Base-by-base conservation (phyloP, 2,329 filamentous ascomycete genomes). In the Gnomoniopsis smithogilvyi region DNA sequence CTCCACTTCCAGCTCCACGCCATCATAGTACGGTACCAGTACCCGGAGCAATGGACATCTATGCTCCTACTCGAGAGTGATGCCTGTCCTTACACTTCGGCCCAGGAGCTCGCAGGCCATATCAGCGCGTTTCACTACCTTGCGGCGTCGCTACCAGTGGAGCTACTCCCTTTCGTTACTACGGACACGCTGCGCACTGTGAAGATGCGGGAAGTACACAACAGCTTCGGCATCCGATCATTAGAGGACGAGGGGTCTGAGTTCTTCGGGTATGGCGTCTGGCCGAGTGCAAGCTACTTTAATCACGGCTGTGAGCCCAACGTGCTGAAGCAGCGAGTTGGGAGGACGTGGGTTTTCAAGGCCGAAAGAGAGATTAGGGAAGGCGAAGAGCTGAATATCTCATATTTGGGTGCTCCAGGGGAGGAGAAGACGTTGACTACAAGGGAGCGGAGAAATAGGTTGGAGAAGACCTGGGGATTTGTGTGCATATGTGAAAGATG, bases 161-260 rank as follows among this genome's bases (percentile, higher is more conserved):
- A 26, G 2, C 46, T 62, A 2, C 36, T 59, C n/a, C 50, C 34
- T 4, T 21, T 60, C 21, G 36, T 43, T 2, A 60, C 21, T 11
- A 38, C 50, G 10, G 45, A 60, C 17, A 57, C 58, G 15, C 36
- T 62, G 14, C 36, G 50, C 15, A 56, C 57, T 0, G 12, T 51
- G 45, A 62, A 62, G 36, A 21, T 34, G 4, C 50, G 53, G 4
- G 60, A 62, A 34, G 60, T 62, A 14, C 60, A 59, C 30, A 62
- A 62, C 38, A 62, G 60, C 50, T 62, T 62, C 6, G 60, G 60
- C 22, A 62, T 62, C 22, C 56, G 60, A 19, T 62, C 60, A 6
- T 50, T 62, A 21, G 60, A 62, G 11, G 57, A 62, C 26, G 60
- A 50, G 6, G 60, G 60, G 12, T 56, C 56, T 6, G 60, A 62